phyloP scores from a whole-genome alignment of 805 yeast species.

The Candida chauliodis region DNA sequence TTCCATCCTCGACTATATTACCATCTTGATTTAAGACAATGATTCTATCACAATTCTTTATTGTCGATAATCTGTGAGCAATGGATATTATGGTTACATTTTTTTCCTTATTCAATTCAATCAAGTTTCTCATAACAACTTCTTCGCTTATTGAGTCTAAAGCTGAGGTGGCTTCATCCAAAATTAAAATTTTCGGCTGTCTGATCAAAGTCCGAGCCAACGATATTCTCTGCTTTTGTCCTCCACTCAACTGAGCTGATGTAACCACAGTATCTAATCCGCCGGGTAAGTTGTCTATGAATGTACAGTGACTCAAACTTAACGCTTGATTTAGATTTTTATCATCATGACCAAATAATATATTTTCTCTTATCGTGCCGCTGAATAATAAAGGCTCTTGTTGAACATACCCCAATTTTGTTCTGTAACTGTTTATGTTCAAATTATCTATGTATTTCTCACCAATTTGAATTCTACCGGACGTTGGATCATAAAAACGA shows the following conservation, averaged over 20 bases:
- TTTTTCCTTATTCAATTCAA: constrained; percentile 46
- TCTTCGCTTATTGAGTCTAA: constrained; percentile 86
- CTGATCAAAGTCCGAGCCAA: constrained; percentile 82
- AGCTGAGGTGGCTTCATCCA: constrained; percentile 96
- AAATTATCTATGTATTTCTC: constrained; percentile 58
- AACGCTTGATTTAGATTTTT: constrained; percentile 60
- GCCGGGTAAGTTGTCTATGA: constrained; percentile 73
- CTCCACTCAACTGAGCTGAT: constrained; percentile 82
- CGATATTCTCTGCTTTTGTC: constrained; percentile 91
- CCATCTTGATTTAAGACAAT: constrained; percentile 60
- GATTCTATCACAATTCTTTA: constrained; percentile 74
- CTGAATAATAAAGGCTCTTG: constrained; percentile 90
- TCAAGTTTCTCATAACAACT: constrained; percentile 72
- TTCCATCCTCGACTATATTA: constrained; percentile 63
- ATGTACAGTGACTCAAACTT: constrained; percentile 70
- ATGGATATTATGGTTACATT: constrained; percentile 75
- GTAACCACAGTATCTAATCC: constrained; percentile 72
- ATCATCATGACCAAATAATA: constrained; percentile 69
- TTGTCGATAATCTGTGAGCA: constrained; percentile 89
- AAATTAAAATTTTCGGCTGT: constrained; percentile 72
- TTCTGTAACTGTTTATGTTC: constrained; percentile 69
- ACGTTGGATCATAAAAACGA: constrained; percentile 76
- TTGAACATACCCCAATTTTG: constrained; percentile 81
- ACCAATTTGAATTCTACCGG: constrained; percentile 65
- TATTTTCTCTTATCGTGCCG: constrained; percentile 81